Evolutionary conservation across 257 asterid species (phyloP).

Genomic region (Nicotiana benthamiana): DNA sequence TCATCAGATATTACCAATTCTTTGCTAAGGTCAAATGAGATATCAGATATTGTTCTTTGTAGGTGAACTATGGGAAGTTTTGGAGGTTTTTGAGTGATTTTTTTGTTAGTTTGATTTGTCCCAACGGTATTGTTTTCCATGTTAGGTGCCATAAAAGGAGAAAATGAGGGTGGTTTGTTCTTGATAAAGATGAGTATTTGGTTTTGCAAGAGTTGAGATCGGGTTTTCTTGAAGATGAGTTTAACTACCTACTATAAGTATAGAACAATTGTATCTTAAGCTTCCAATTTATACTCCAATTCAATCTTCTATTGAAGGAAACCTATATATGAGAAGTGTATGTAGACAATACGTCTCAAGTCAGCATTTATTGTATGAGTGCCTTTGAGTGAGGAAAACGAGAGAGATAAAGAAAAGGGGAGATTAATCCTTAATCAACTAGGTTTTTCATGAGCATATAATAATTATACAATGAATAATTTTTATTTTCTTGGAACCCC

Average conservation of each 20-base stretch:
- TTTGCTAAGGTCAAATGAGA: constrained; percentile 47
- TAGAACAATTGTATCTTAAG: constrained; percentile 5
- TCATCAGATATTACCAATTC: background rate
- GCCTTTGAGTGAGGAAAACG: constrained; percentile 2
- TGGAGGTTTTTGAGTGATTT: constrained; percentile 30
- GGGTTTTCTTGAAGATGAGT: background rate
- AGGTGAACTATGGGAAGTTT: constrained; percentile 47
- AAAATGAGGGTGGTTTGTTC: background rate
- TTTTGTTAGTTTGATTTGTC: background rate
- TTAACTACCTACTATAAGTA: background rate
- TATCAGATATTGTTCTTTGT: constrained; percentile 68
- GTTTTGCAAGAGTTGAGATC: background rate
- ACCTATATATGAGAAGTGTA: background rate
- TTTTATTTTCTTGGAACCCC: too few relatives aligned
- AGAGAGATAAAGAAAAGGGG: background rate
- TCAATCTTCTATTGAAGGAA: background rate
- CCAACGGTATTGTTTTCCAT: background rate
- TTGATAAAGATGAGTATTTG: background rate
- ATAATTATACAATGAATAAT: too few relatives aligned
- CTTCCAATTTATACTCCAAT: constrained; percentile 27
- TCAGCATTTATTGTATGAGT: constrained; percentile 10
- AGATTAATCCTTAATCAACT: constrained; percentile 12
- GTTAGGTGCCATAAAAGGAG: background rate
- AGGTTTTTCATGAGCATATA: constrained; percentile 16
- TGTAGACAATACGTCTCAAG: constrained; percentile 17